Percentiles rank a stretch among this genome's conserved stretches.
Evolutionary conservation across 1,139 yeast species (phyloP).

Genomic region (Debaryomycetaceae sp.): DNA sequence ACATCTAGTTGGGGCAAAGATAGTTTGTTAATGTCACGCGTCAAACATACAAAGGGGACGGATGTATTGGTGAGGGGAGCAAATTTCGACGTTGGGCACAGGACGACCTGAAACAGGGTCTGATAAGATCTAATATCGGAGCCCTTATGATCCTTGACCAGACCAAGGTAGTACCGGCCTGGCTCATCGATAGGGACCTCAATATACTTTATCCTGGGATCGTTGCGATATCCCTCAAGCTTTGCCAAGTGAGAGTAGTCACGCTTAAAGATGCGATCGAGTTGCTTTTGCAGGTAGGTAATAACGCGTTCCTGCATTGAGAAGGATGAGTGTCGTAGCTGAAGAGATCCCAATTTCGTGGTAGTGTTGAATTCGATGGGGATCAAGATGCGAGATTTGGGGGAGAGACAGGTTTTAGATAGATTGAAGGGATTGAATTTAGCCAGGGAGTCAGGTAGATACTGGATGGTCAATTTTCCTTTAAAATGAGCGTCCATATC

Average conservation of each 20-base stretch:
- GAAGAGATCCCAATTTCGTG: slow-evolving; percentile 56
- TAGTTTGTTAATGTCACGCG: slow-evolving; percentile 13
- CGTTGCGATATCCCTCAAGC: slow-evolving; percentile 13
- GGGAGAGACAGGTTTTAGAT: slow-evolving; percentile 47
- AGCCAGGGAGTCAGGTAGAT: slow-evolving; percentile 87
- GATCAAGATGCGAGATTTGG: slow-evolving; percentile 20
- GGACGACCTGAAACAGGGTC: slow-evolving; percentile 55
- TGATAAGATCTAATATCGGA: slow-evolving; percentile 54
- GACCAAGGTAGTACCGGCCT: slow-evolving; percentile 61
- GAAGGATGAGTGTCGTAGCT: slow-evolving; percentile 52
- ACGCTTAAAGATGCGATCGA: slow-evolving; percentile 31
- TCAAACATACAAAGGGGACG: slow-evolving; percentile 49
- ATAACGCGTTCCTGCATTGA: slow-evolving; percentile 35
- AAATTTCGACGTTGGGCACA: slow-evolving; percentile 66
- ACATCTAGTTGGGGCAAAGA: slow-evolving; percentile 43
- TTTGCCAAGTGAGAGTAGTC: slow-evolving; percentile 29
- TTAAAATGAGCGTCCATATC: slow-evolving; percentile 68
- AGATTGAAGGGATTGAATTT: slow-evolving; percentile 65
- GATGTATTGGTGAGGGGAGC: slow-evolving; percentile 15
- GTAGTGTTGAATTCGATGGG: slow-evolving; percentile 82
- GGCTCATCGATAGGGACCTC: slow-evolving; percentile 54
- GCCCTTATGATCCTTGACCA: slow-evolving; percentile 56
- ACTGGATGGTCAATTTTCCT: slow-evolving; percentile 78
- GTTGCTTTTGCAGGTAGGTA: slow-evolving; percentile 48
- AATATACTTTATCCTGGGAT: slow-evolving; percentile 31